A percentile compares a stretch with the other conserved stretches of the same genome.
Conservation (phyloP, 1,139 yeast species). For the Saccharomyces hybrid region DNA sequence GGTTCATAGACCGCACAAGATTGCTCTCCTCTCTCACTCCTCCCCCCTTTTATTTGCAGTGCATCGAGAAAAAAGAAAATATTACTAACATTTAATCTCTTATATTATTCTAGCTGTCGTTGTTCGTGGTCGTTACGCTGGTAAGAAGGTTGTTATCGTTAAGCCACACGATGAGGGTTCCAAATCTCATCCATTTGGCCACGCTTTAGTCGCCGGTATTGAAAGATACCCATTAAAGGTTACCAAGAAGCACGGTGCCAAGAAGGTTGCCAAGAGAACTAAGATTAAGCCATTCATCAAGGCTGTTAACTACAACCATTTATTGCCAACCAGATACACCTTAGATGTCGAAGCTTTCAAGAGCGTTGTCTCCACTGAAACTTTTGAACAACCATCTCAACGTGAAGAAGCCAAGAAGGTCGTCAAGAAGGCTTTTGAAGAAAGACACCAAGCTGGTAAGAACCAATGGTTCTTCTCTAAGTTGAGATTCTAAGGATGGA, state of each 20-base stretch:
- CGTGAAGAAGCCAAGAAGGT: constrained; percentile 99
- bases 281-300: constrained; percentile 99
- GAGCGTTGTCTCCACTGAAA: constrained; percentile 82
- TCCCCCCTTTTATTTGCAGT: neutral
- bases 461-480: constrained; percentile 99
- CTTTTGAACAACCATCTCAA: constrained; percentile 97
- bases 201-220: constrained; percentile 98
- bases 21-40: too few relatives aligned
- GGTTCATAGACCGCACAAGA: neutral
- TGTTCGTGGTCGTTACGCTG: constrained; percentile 99
- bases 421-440: constrained; percentile 98
- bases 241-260: constrained; percentile 89
- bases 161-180: constrained; percentile 99
- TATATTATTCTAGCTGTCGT: constrained; percentile 64
- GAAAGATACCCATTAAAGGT: constrained; percentile 98
- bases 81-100: constrained; percentile 20
- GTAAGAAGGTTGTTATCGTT: constrained; percentile 99
- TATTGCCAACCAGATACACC: constrained; percentile 99
- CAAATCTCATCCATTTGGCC: constrained; percentile 98
- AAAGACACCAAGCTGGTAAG: constrained; percentile 99
- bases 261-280: constrained; percentile 95
- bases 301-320: constrained; percentile 99
- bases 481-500: constrained; percentile 73
- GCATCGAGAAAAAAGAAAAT: neutral
- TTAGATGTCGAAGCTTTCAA: constrained; percentile 95